These are phyloP conservation scores for Boechera divaricarpa DNA, from an alignment of 345 rosid species.

Conservation along the genomic window DNA sequence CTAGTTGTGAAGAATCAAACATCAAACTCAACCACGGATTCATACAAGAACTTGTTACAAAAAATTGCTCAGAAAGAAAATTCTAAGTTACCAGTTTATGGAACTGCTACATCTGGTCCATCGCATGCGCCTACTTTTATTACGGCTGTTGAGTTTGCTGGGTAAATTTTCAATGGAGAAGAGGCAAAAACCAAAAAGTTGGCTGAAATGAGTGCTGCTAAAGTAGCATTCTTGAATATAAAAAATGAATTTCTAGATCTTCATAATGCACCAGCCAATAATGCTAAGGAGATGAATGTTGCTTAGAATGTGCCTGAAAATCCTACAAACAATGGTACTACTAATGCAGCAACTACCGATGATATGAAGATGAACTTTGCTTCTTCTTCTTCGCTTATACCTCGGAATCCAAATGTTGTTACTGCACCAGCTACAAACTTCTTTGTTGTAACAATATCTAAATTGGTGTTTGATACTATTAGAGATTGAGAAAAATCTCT, in stretches of 20 bases:
- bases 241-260: slow-evolving; percentile 39
- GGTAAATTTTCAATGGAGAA: slow-evolving; percentile 52
- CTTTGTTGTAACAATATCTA: no score
- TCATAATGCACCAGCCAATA: not conserved
- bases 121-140: slow-evolving; percentile 53
- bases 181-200: slow-evolving; percentile 61
- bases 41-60: slow-evolving; percentile 67
- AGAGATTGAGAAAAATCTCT: no score
- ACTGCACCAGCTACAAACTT: no score
- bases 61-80: slow-evolving; percentile 58
- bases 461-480: no score
- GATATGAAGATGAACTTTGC: no score
- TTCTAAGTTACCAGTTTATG: slow-evolving; percentile 54
- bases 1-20: no score
- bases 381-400: no score
- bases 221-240: slow-evolving; percentile 56
- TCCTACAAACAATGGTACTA: no score
- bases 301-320: slow-evolving; percentile 8
- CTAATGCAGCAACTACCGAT: no score
- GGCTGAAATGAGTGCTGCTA: slow-evolving; percentile 78
- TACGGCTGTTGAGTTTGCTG: slow-evolving; percentile 57
- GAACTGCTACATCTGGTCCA: slow-evolving; percentile 53
- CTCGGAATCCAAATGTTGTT: no score
- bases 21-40: no score
- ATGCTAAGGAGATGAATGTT: not conserved